Base-by-base conservation (phyloP, 2,329 filamentous ascomycete genomes). In the Trichothecium roseum region DNA sequence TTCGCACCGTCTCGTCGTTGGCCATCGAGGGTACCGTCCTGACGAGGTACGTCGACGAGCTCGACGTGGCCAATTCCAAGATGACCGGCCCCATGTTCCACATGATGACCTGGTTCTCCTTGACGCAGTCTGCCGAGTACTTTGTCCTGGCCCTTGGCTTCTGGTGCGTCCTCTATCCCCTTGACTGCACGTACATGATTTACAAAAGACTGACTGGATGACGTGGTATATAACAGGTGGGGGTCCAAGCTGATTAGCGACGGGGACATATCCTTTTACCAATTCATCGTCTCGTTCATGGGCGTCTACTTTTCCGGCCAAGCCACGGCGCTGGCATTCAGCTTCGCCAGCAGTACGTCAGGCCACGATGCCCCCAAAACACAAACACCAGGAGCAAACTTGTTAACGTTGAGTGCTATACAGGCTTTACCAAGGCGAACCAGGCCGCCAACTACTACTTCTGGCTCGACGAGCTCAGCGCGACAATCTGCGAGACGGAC, bases 261-360 rank as follows among this genome's bases (percentile, higher is more conserved):
- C 6, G 50, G 55, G 12, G 58, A 63, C 37, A 62, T 63, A 38
- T 45, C 41, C 14, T 39, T 59, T 4, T 46, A 54, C 8, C 48
- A 61, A 30, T 64, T 61, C 42, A 60, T 64, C 37, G 51, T 64
- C 22, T 55, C 60, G n/a, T 63, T 63, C 37, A 57, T 60, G 47
- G 55, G 57, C 4, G 48, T 63, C 5, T 48, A 63, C 7, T 60
- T 50, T 31, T 40, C 47, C 9, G 45, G 42, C 6, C 48, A 54
- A 56, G 43, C 39, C n/a, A 36, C 42, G 4, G 43, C 37, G 5
- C 31, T 40, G 18, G 34, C 48, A 8, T 52, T 53, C 30, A 42
- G 54, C 8, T 56, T 61, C 40, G 52, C 58, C 2, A 59, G 57
- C 8, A 62, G 53, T 42, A 37, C 43, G 46, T 42, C 20, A 8